Percentiles rank a stretch among this genome's conserved stretches.
phyloP scores from a whole-genome alignment of 2,329 filamentous ascomycete genomes.

The Penicillium rolfsii region DNA sequence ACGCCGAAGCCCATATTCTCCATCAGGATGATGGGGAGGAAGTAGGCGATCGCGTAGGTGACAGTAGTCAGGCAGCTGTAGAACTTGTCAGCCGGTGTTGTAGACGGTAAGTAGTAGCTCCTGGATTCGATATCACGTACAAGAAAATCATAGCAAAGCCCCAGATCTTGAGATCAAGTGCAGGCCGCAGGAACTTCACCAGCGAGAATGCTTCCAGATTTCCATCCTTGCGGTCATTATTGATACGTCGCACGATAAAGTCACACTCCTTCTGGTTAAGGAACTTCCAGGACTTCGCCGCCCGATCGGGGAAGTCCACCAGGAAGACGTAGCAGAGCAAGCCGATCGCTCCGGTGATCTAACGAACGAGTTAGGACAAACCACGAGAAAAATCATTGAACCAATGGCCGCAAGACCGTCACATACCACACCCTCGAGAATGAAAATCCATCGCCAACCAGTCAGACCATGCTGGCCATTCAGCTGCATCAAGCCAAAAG shows the following conservation, averaged over 20 bases:
- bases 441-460: conserved; percentile 61
- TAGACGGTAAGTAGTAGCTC: neutral
- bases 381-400: conserved; percentile 18
- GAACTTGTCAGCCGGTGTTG: neutral
- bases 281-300: conserved; percentile 39
- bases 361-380: conserved; percentile 12
- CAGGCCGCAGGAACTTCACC: conserved; percentile 52
- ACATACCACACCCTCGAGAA: conserved; percentile 54
- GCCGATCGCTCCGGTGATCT: conserved; percentile 36
- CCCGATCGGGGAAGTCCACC: conserved; percentile 43
- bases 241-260: conserved; percentile 56
- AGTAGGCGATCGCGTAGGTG: conserved; percentile 78
- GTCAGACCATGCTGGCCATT: conserved; percentile 48
- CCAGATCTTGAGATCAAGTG: conserved; percentile 58
- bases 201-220: conserved; percentile 53
- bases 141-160: conserved; percentile 58
- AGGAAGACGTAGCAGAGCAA: conserved; percentile 40
- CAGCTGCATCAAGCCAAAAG: conserved; percentile 48
- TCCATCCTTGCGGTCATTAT: conserved; percentile 58
- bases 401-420: no score
- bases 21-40: conserved; percentile 73
- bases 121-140: conserved; percentile 8
- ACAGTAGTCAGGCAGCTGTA: conserved; percentile 70
- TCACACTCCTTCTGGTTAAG: conserved; percentile 46
- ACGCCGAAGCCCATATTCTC: conserved; percentile 66